These are phyloP conservation scores for Clitopilus passeckerianus DNA, from an alignment of 768 basidiomycete species.

Conservation along the genomic window DNA sequence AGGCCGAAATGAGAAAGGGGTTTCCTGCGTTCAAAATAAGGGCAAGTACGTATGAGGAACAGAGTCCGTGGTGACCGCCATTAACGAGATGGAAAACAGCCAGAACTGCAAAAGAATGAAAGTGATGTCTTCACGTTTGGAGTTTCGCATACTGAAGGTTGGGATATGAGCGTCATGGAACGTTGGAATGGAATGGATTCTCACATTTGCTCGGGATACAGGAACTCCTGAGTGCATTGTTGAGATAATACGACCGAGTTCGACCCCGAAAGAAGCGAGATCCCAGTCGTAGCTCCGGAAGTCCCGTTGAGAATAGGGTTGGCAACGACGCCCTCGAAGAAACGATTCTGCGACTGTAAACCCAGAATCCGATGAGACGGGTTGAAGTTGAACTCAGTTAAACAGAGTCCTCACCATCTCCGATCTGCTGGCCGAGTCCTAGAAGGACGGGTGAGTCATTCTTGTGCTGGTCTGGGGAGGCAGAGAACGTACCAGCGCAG, in stretches of 20 bases:
- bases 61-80: conserved; percentile 44
- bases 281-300: conserved; percentile 14
- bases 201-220: conserved; percentile 42
- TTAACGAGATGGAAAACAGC: conserved; percentile 46
- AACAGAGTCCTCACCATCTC: background rate
- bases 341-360: background rate
- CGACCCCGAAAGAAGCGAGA: conserved; percentile 17
- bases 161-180: background rate
- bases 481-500: conserved; percentile 1
- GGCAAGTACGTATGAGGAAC: conserved; percentile 46
- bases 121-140: conserved; percentile 41
- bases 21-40: background rate
- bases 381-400: too few relatives aligned
- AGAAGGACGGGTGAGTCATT: background rate
- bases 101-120: conserved; percentile 48
- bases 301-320: background rate
- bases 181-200: conserved; percentile 7
- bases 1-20: background rate
- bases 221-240: conserved; percentile 39
- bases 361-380: background rate
- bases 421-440: background rate
- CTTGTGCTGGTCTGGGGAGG: background rate
- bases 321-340: background rate
- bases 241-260: conserved; percentile 20
- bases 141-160: conserved; percentile 31